Evolutionary conservation across 108 stramenopile species (phyloP).

Genomic region (Cyclotella cryptica): DNA sequence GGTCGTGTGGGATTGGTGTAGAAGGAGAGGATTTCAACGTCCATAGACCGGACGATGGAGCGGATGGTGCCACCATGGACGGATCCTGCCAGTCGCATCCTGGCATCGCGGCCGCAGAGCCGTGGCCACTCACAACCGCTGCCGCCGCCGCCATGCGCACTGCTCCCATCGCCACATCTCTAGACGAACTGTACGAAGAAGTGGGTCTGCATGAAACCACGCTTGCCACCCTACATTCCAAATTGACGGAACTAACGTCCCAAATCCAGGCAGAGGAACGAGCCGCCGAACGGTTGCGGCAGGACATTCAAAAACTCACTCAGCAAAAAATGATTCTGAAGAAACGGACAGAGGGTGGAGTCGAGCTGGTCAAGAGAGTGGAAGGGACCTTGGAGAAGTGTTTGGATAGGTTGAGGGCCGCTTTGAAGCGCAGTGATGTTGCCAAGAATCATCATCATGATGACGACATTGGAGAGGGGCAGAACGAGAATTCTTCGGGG

Average conservation of each 20-base stretch:
- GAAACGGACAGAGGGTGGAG: constrained; percentile 32
- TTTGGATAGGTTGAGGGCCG: constrained; percentile 30
- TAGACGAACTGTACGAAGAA: constrained; percentile 51
- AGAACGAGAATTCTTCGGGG: not conserved
- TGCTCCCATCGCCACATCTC: not conserved
- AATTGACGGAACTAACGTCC: constrained; percentile 16
- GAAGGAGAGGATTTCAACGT: not conserved
- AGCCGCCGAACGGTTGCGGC: constrained; percentile 4
- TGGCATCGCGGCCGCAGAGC: too few relatives aligned
- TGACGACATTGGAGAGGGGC: not conserved
- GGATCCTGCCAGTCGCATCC: too few relatives aligned
- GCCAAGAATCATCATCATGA: not conserved
- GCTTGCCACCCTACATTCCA: constrained; percentile 36
- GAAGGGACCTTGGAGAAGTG: constrained; percentile 40
- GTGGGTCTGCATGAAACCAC: constrained; percentile 42
- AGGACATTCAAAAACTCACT: constrained; percentile 23
- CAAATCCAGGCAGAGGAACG: constrained; percentile 31
- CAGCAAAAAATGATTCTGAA: constrained; percentile 22
- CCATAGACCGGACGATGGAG: not conserved
- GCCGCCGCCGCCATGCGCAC: not conserved
- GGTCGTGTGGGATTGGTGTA: not conserved
- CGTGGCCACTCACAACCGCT: not conserved
- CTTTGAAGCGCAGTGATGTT: not conserved
- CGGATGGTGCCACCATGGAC: not conserved
- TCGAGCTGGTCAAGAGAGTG: constrained; percentile 30